Base-by-base conservation (phyloP, 495 filamentous ascomycete genomes). In the Podospora conica region DNA sequence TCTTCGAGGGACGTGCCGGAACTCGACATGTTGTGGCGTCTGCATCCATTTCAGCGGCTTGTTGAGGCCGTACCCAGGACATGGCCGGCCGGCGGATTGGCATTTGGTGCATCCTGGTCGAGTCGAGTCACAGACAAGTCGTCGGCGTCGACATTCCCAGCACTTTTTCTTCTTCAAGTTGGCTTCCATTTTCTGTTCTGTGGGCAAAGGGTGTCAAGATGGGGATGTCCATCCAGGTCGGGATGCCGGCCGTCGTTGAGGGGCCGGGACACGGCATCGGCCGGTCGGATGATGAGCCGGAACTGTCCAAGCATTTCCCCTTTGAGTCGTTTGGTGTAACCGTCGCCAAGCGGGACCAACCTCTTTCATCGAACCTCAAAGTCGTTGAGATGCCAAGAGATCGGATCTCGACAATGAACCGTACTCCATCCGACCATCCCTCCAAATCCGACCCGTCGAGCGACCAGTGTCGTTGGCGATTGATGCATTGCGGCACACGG, bases 61-160 rank as follows among this genome's bases (percentile, higher is more conserved):
- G 40, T 48, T n/a, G 40, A 5, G 4, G 12, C 55, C 28, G 53
- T 67, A 67, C 5, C 66, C 66, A 3, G 61, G 57, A n/a, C 66
- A 67, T 3, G 20, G 20, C 8, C 54, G 28, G 28, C 61, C 56
- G 56, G 20, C 56, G 61, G 20, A 27, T 23, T 60, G 33, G 48
- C 61, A 67, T 31, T 60, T 64, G 4, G 20, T 29, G 22, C 66
- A 67, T 21, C 20, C 15, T 0, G 66, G 61, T 2, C 56, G 55
- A 10, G 61, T 18, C 25, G 55, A 60, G 55, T 67, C 66, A 28
- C 66, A 67, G 9, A 67, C 65, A 22, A 67, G 61, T 3, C 65
- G 61, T 11, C 65, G 65, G 1, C 65, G 33, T 9, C 33, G 55
- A 9, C 65, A 67, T 20, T 67, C 65, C 65, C 65, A 67, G 21